Conservation (phyloP, 768 basidiomycete genomes). For the Amanita fuliginea region DNA sequence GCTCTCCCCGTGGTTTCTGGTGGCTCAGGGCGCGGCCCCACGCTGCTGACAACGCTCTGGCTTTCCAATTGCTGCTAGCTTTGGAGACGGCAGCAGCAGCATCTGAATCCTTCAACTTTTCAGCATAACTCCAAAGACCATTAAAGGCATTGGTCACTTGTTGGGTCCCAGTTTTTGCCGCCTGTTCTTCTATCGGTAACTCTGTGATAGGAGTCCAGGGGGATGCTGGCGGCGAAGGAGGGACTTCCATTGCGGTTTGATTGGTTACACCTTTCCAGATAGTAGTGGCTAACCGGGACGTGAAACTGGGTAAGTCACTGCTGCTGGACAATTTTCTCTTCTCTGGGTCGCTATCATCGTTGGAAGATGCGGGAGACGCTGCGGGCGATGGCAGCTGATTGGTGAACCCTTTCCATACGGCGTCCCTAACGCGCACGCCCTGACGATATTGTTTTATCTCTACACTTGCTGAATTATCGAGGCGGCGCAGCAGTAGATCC, state of each 20-base stretch:
- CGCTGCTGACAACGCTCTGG: constrained; percentile 40
- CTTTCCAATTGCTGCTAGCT: constrained; percentile 67
- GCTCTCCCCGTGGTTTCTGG: constrained; percentile 4
- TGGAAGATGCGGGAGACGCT: constrained; percentile 23
- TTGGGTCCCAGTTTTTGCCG: constrained; percentile 6
- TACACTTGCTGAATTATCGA: constrained; percentile 22
- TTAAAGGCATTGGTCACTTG: constrained; percentile 16
- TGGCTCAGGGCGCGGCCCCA: constrained; percentile 19
- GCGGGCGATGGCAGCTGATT: constrained; percentile 34
- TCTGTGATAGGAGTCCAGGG: constrained; percentile 7
- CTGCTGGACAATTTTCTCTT: constrained; percentile 27
- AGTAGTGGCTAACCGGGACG: constrained; percentile 46
- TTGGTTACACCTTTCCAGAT: constrained; percentile 74
- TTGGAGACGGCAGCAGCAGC: constrained; percentile 60
- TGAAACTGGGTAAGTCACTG: constrained; percentile 22
- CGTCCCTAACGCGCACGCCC: constrained; percentile 43
- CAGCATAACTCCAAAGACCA: constrained; percentile 60
- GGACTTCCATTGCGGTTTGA: constrained; percentile 54
- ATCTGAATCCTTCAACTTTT: constrained; percentile 64
- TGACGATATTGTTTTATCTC: constrained; percentile 30
- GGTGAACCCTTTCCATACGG: constrained; percentile 60
- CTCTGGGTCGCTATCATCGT: constrained; percentile 21
- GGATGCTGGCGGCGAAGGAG: constrained; percentile 16
- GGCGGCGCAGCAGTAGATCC: constrained; percentile 46
- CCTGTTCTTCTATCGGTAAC: constrained; percentile 10